phyloP scores from a whole-genome alignment of 306 rosid genomes.

The Adenanthera pavonina region DNA sequence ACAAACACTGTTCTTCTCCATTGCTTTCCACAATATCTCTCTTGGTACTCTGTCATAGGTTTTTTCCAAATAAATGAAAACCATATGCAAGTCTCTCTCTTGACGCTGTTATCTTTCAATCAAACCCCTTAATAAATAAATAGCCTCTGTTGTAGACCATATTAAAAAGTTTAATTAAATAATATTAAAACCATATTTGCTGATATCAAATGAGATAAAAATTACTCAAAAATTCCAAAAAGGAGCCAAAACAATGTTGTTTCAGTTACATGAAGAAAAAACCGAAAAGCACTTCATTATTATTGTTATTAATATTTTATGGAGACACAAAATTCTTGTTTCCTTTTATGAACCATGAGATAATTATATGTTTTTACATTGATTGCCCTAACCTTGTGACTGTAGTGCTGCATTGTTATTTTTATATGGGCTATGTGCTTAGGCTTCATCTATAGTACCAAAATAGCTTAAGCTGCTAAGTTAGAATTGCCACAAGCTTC shows the following conservation, averaged over 20 bases:
- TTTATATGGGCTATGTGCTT: conserved; percentile 13
- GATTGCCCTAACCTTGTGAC: conserved; percentile 34
- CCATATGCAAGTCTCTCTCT: too few species aligned
- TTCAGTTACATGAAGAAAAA: not conserved
- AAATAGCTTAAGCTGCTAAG: too few species aligned
- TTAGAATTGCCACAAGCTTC: too few species aligned
- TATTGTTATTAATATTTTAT: not conserved
- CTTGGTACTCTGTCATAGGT: too few species aligned
- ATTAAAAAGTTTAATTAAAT: too few species aligned
- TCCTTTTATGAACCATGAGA: not conserved
- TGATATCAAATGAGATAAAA: not conserved
- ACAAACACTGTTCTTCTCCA: too few species aligned
- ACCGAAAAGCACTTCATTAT: not conserved
- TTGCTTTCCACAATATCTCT: too few species aligned
- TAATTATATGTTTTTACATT: not conserved
- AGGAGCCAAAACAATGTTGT: not conserved
- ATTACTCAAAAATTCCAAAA: not conserved
- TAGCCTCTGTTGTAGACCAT: too few species aligned
- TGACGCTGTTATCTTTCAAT: too few species aligned
- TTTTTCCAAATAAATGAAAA: too few species aligned
- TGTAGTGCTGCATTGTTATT: conserved; percentile 32
- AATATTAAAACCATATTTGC: not conserved
- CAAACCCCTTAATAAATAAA: too few species aligned
- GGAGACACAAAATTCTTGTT: not conserved
- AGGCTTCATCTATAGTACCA: too few species aligned